Conservation (phyloP, 768 basidiomycete species). For the Plicaturopsis crispa region DNA sequence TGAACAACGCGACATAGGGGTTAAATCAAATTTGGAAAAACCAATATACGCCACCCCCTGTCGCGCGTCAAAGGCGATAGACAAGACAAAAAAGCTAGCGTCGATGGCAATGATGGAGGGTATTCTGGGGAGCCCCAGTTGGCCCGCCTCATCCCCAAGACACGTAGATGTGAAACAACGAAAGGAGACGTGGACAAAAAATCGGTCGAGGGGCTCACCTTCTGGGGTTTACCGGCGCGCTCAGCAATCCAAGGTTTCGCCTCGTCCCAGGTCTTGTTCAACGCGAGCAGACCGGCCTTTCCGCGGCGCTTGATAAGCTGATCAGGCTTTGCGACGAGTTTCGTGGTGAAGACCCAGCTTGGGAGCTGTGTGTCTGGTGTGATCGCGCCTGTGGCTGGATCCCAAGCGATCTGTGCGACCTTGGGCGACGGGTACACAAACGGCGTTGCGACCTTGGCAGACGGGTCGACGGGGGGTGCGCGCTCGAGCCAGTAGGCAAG, state of each 20-base stretch:
- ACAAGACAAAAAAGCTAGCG: no score
- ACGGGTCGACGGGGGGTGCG: constrained; percentile 70
- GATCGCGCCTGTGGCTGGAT: constrained; percentile 55
- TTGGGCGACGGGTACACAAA: constrained; percentile 61
- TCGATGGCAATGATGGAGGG: no score
- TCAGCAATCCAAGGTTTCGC: constrained; percentile 83
- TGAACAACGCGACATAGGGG: no score
- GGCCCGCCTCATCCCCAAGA: no score
- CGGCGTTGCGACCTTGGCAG: constrained; percentile 42
- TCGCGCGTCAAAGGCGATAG: no score
- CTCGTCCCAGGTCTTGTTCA: constrained; percentile 91
- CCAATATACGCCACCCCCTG: no score
- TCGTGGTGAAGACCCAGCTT: constrained; percentile 73
- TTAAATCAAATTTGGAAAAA: no score
- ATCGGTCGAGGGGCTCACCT: constrained; percentile 39
- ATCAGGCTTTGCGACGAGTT: constrained; percentile 95
- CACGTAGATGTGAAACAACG: no score
- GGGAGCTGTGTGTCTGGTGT: constrained; percentile 58
- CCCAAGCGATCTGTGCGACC: constrained; percentile 88
- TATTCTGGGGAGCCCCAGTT: no score
- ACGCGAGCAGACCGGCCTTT: constrained; percentile 90
- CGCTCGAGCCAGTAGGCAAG: constrained; percentile 96
- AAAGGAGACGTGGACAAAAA: constrained; percentile 2
- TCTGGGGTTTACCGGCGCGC: constrained; percentile 87
- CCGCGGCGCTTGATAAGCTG: constrained; percentile 99